phyloP scores from a whole-genome alignment of 495 filamentous ascomycete species.

The Penicillium roqueforti region DNA sequence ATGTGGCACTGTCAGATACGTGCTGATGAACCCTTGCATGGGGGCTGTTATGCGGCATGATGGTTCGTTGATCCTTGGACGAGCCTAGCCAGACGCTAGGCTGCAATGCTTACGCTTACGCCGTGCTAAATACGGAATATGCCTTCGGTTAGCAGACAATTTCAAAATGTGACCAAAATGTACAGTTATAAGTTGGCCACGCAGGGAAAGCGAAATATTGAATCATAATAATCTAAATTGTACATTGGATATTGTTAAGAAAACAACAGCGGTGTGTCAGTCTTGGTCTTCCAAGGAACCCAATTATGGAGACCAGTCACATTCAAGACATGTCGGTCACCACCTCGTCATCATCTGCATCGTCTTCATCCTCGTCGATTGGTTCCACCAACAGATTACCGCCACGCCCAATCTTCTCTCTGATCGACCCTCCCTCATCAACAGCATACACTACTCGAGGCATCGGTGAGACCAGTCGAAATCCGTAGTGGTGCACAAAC shows the following conservation, averaged over 20 bases:
- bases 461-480: constrained; percentile 77
- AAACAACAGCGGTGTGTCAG: neutral
- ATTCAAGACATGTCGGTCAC: constrained; percentile 9
- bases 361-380: constrained; percentile 53
- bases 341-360: constrained; percentile 26
- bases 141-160: neutral
- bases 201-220: neutral
- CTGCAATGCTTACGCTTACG: neutral
- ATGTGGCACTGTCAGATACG: neutral
- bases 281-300: neutral
- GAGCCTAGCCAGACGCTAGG: neutral
- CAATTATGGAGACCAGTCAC: neutral
- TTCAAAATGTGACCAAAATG: neutral
- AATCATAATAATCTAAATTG: neutral
- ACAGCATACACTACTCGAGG: constrained; percentile 74
- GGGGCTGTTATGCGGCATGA: neutral
- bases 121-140: neutral
- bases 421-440: constrained; percentile 57
- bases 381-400: constrained; percentile 86
- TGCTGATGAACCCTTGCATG: neutral
- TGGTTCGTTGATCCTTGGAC: neutral
- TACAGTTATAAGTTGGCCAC: neutral
- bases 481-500: constrained; percentile 75
- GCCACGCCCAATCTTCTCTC: constrained; percentile 70
- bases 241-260: neutral